Evolutionary conservation across 108 stramenopile species (phyloP).

Genomic region (Cyclotella kingstonii): DNA sequence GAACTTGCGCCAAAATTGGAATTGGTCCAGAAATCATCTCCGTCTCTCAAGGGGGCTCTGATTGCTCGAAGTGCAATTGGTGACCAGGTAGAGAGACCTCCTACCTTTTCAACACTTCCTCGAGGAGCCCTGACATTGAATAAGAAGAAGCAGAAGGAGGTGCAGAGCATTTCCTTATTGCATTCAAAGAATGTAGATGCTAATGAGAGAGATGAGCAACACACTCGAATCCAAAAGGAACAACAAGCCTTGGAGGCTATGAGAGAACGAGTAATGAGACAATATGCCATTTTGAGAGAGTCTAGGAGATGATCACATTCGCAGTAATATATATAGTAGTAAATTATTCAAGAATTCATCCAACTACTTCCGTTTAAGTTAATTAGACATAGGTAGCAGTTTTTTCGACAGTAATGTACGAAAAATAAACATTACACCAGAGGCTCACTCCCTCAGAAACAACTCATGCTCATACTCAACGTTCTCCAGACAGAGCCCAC

Average conservation of each 20-base stretch:
- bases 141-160: slow-evolving; percentile 10
- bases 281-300: slow-evolving; percentile 42
- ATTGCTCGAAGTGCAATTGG: slow-evolving; percentile 11
- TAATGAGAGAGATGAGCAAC: slow-evolving; percentile 6
- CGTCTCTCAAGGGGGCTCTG: slow-evolving; percentile 13
- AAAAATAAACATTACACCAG: too few species aligned
- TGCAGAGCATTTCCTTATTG: too few species aligned
- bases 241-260: slow-evolving; percentile 37
- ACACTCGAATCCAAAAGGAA: slow-evolving; percentile 29
- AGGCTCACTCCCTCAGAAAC: slow-evolving; percentile 1
- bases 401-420: too few species aligned
- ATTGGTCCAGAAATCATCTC: neutral
- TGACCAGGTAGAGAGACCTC: slow-evolving; percentile 43
- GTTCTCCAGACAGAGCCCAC: slow-evolving; percentile 60
- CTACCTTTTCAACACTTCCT: slow-evolving; percentile 31
- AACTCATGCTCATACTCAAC: slow-evolving; percentile 39
- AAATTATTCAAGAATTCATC: too few species aligned
- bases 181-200: neutral
- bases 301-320: slow-evolving; percentile 22
- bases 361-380: too few species aligned
- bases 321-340: too few species aligned
- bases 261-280: slow-evolving; percentile 41
- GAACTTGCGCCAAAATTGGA: neutral
- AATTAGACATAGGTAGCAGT: too few species aligned
- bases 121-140: slow-evolving; percentile 27